Evolutionary conservation across 192 early-diverging fungal genomes (phyloP).

Genomic region (Allomyces macrogynus): DNA sequence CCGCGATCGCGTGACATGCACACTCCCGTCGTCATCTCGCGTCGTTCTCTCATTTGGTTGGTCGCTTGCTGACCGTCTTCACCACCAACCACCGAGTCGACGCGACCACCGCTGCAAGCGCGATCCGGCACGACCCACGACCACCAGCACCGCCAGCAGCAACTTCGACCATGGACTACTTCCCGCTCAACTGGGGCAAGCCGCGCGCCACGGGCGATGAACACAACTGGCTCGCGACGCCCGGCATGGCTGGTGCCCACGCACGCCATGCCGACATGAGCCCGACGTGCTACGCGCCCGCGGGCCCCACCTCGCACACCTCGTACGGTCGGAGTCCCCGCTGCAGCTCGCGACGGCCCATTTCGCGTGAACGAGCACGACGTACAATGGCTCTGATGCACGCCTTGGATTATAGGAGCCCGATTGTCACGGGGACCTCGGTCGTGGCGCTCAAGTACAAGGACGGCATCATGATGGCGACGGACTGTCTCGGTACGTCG

Average conservation of each 20-base stretch:
- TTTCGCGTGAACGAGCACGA: not conserved
- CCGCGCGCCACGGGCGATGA: slow-evolving; percentile 37
- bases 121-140: too few relatives aligned
- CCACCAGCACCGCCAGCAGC: too few relatives aligned
- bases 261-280: slow-evolving; percentile 4
- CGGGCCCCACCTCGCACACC: slow-evolving; percentile 31
- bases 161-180: slow-evolving; percentile 36
- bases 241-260: slow-evolving; percentile 13
- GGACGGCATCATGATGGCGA: slow-evolving; percentile 90
- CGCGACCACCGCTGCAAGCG: too few relatives aligned
- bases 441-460: slow-evolving; percentile 87
- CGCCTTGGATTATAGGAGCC: slow-evolving; percentile 23
- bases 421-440: slow-evolving; percentile 83
- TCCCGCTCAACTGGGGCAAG: slow-evolving; percentile 58
- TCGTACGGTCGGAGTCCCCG: slow-evolving; percentile 27
- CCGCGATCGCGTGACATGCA: too few relatives aligned
- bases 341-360: too few relatives aligned
- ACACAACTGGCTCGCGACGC: slow-evolving; percentile 31
- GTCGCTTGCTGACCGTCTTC: too few relatives aligned
- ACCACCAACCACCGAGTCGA: too few relatives aligned
- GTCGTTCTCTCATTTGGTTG: too few relatives aligned
- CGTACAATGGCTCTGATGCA: not conserved
- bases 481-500: slow-evolving; percentile 60
- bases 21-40: too few relatives aligned
- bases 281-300: slow-evolving; percentile 9